phyloP scores from a whole-genome alignment of 805 yeast genomes.

The Komagataella kurtzmanii region DNA sequence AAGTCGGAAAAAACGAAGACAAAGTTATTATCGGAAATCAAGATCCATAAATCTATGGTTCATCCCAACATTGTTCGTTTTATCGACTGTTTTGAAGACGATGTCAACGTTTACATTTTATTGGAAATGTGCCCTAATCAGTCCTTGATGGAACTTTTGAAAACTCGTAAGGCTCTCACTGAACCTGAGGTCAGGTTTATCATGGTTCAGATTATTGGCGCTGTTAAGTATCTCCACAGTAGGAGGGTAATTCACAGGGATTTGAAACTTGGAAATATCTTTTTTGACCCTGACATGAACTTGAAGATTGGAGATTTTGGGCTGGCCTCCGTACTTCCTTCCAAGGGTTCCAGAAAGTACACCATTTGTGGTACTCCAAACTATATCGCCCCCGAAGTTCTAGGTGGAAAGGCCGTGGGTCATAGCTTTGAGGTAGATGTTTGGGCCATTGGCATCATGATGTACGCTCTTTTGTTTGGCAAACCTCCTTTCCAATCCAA shows the following conservation, averaged over 20 bases:
- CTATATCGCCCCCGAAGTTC: conserved; percentile 95
- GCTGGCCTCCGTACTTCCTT: conserved; percentile 83
- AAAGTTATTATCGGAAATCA: conserved; percentile 82
- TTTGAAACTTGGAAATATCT: conserved; percentile 88
- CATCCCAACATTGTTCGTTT: conserved; percentile 89
- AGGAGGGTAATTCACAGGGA: conserved; percentile 93
- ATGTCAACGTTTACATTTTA: conserved; percentile 81
- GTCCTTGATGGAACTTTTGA: conserved; percentile 83
- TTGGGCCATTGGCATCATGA: conserved; percentile 97
- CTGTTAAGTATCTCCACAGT: conserved; percentile 82
- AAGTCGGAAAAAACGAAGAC: conserved; percentile 81
- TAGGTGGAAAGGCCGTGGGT: conserved; percentile 77
- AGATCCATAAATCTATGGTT: conserved; percentile 80
- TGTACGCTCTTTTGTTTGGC: conserved; percentile 84
- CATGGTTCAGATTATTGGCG: conserved; percentile 89
- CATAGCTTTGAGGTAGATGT: conserved; percentile 92
- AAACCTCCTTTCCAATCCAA: conserved; percentile 97
- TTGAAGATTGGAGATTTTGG: conserved; percentile 97
- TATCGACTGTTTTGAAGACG: conserved; percentile 95
- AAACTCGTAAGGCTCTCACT: conserved; percentile 68
- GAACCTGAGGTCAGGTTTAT: conserved; percentile 89
- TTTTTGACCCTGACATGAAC: conserved; percentile 88
- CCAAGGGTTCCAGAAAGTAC: conserved; percentile 61
- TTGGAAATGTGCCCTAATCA: conserved; percentile 93
- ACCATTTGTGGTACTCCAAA: conserved; percentile 99